A percentile compares a stretch with the other conserved stretches of the same genome.
Conservation (phyloP, 1,284 basidiomycete species). For the Pascua guehoae region DNA sequence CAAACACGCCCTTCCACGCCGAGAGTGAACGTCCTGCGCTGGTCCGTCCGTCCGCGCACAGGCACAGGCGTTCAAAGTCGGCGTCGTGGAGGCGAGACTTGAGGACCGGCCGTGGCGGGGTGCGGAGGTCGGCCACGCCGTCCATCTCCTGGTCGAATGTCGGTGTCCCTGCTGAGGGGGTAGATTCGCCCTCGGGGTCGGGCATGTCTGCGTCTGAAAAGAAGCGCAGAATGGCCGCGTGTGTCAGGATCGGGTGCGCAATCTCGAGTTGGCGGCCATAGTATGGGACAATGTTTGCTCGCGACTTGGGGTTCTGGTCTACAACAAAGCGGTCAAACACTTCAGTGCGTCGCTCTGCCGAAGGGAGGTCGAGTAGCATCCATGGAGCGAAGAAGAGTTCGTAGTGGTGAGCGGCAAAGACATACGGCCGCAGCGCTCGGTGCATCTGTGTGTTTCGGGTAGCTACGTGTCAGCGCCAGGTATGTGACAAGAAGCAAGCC, state of each 20-base stretch:
- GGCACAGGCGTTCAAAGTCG: constrained; percentile 40
- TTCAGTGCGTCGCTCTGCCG: neutral
- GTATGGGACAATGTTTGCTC: constrained; percentile 35
- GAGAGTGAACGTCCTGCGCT: constrained; percentile 47
- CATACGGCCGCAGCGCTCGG: constrained; percentile 39
- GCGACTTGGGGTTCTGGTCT: constrained; percentile 18
- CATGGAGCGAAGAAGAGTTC: constrained; percentile 55
- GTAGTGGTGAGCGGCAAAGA: constrained; percentile 54
- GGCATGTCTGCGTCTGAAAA: constrained; percentile 18
- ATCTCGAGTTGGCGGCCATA: constrained; percentile 41
- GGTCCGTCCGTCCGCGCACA: constrained; percentile 48
- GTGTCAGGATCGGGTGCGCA: constrained; percentile 42
- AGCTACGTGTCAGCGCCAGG: neutral
- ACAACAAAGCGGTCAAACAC: too few relatives aligned
- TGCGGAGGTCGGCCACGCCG: constrained; percentile 10
- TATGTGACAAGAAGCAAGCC: neutral
- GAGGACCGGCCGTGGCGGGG: constrained; percentile 23
- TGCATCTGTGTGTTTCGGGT: constrained; percentile 1
- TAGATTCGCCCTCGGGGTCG: neutral
- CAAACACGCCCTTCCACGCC: constrained; percentile 48
- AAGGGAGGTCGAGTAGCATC: constrained; percentile 49
- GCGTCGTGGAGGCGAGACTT: constrained; percentile 17
- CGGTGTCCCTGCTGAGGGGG: neutral
- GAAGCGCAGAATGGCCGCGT: constrained; percentile 49
- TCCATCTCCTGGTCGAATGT: neutral